phyloP scores from a whole-genome alignment of 306 rosid species.

The Calophaca sinica region DNA sequence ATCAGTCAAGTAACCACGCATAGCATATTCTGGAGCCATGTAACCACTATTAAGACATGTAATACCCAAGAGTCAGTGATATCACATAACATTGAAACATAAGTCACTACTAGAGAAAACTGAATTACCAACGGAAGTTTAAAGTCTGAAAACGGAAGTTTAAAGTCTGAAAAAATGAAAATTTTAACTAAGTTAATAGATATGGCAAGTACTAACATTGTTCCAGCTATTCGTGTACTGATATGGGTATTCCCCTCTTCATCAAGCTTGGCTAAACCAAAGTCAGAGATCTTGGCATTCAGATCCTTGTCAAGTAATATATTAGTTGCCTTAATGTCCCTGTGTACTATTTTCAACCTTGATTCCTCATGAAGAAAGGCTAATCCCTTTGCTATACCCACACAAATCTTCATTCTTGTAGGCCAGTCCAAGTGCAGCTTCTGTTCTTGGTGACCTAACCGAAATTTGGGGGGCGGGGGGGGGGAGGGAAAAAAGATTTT shows the following conservation, averaged over 20 bases:
- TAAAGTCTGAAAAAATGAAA: no score
- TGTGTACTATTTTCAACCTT: constrained; percentile 77
- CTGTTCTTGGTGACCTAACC: constrained; percentile 52
- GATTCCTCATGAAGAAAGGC: constrained; percentile 87
- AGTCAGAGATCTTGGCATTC: constrained; percentile 86
- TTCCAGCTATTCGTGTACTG: constrained; percentile 80
- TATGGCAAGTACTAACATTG: constrained; percentile 55
- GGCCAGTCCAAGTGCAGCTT: constrained; percentile 71
- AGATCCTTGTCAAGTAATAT: constrained; percentile 73
- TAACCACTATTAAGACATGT: constrained; percentile 60
- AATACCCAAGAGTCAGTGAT: constrained; percentile 40
- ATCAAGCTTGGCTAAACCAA: constrained; percentile 87
- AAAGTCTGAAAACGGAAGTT: no score
- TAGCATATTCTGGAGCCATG: constrained; percentile 91
- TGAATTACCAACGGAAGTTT: neutral
- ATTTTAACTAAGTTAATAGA: neutral
- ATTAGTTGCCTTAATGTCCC: constrained; percentile 84
- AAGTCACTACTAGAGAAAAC: neutral
- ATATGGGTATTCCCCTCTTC: constrained; percentile 81
- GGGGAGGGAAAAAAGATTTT: neutral
- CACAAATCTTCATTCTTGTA: constrained; percentile 65
- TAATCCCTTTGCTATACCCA: constrained; percentile 77
- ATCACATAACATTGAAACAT: constrained; percentile 14
- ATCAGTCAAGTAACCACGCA: constrained; percentile 74
- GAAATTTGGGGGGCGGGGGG: neutral